A percentile compares a stretch with the other conserved stretches of the same genome.
Evolutionary conservation across 495 filamentous ascomycete genomes (phyloP).

Genomic region (Thozetella sp.): DNA sequence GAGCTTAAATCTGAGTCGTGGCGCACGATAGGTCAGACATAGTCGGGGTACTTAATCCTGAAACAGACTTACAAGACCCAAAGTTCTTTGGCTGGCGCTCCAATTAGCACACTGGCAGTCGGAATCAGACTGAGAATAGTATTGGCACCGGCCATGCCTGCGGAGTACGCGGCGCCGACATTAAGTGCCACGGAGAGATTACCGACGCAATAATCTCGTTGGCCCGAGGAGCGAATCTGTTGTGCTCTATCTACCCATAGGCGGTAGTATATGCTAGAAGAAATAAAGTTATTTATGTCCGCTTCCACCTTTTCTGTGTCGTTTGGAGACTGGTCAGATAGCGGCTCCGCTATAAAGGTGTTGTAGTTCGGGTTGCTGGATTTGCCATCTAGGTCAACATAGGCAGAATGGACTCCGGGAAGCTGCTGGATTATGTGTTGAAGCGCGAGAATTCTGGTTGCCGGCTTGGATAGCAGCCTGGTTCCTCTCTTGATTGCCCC

Average conservation of each 20-base stretch:
- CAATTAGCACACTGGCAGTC: neutral
- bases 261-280: neutral
- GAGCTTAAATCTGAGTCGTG: constrained; percentile 3
- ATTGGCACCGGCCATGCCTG: neutral
- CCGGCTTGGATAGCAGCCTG: neutral
- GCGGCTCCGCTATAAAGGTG: neutral
- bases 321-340: neutral
- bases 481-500: neutral
- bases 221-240: neutral
- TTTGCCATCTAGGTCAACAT: neutral
- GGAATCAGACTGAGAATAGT: constrained; percentile 3
- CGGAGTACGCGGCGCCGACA: neutral
- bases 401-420: too few species aligned
- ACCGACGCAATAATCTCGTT: neutral
- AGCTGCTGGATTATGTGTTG: too few species aligned
- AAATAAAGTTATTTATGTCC: neutral
- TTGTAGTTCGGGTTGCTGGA: neutral
- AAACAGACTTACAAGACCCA: constrained; percentile 3
- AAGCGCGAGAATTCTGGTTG: neutral
- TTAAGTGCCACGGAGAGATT: neutral
- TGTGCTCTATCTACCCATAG: neutral
- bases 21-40: too few species aligned
- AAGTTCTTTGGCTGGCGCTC: neutral
- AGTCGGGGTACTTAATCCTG: too few species aligned
- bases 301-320: neutral